Percentiles rank a stretch among this genome's conserved stretches.
Conservation (phyloP, 257 asterid genomes). For the Leonotis leonurus region DNA sequence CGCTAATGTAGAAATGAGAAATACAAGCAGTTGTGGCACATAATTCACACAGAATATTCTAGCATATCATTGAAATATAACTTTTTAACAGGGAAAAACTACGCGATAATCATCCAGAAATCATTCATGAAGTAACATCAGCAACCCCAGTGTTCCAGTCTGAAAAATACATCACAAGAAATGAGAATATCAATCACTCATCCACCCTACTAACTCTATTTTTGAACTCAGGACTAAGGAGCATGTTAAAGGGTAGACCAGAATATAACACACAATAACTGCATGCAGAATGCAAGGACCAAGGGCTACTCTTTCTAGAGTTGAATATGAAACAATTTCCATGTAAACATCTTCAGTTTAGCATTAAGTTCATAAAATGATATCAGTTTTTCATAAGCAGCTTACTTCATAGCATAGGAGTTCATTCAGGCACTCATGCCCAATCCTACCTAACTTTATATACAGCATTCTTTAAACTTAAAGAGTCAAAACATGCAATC, state of each 20-base stretch:
- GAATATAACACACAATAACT: not conserved
- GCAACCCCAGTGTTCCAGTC: not conserved
- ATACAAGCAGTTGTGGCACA: not conserved
- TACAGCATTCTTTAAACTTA: not conserved
- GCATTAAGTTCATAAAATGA: not conserved
- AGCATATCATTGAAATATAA: not conserved
- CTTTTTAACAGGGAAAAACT: not conserved
- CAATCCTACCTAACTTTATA: not conserved
- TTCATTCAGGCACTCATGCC: not conserved
- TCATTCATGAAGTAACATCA: not conserved
- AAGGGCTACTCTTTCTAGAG: not conserved
- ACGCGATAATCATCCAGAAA: not conserved
- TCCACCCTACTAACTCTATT: not conserved
- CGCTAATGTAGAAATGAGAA: not conserved
- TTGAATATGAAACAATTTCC: not conserved
- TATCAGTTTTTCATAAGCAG: not conserved
- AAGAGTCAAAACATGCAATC: not conserved
- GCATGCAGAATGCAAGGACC: not conserved
- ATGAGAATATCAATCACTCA: not conserved
- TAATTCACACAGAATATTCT: not conserved
- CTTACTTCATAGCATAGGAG: not conserved
- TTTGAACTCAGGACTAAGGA: too few relatives aligned
- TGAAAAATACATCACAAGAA: not conserved
- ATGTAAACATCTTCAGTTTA: too few relatives aligned
- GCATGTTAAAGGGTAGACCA: not conserved